phyloP scores from a whole-genome alignment of 2,329 filamentous ascomycete genomes.

The Fusarium verticillioides region DNA sequence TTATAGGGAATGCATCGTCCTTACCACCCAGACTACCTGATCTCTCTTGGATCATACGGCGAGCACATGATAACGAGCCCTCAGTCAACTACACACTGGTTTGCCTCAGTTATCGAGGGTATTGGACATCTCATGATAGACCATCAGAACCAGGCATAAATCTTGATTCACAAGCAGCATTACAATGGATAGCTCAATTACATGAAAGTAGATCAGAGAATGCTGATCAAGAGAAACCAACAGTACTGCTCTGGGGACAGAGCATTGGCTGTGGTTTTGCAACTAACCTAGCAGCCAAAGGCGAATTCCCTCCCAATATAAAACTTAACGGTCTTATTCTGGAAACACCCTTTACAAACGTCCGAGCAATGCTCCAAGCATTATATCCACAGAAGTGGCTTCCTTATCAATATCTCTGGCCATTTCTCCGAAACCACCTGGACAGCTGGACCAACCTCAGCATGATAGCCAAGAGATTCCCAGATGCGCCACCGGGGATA shows the following conservation, averaged over 20 bases:
- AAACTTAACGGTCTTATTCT: slow-evolving; percentile 67
- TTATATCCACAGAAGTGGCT: slow-evolving; percentile 84
- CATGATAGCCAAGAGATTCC: slow-evolving; percentile 50
- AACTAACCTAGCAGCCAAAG: slow-evolving; percentile 64
- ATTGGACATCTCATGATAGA: slow-evolving; percentile 80
- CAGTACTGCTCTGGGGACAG: slow-evolving; percentile 78
- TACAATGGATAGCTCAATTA: slow-evolving; percentile 67
- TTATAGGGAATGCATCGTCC: slow-evolving; percentile 68
- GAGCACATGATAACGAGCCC: slow-evolving; percentile 54
- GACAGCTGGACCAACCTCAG: slow-evolving; percentile 65
- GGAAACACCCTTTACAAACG: slow-evolving; percentile 80
- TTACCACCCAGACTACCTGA: slow-evolving; percentile 67
- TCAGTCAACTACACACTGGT: slow-evolving; percentile 59
- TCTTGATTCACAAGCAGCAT: slow-evolving; percentile 71
- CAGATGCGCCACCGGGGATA: slow-evolving; percentile 49
- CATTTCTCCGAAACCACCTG: slow-evolving; percentile 75
- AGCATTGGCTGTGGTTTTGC: slow-evolving; percentile 80
- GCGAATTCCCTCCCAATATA: slow-evolving; percentile 51
- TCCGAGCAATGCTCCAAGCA: slow-evolving; percentile 75
- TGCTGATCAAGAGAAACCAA: slow-evolving; percentile 41
- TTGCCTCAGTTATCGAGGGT: slow-evolving; percentile 74
- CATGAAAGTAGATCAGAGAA: slow-evolving; percentile 45
- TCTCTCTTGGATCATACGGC: slow-evolving; percentile 63
- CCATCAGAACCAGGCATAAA: slow-evolving; percentile 78
- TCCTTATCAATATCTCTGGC: slow-evolving; percentile 79